Conservation (phyloP, 2,329 filamentous ascomycete genomes). For the Penicillium sp. region DNA sequence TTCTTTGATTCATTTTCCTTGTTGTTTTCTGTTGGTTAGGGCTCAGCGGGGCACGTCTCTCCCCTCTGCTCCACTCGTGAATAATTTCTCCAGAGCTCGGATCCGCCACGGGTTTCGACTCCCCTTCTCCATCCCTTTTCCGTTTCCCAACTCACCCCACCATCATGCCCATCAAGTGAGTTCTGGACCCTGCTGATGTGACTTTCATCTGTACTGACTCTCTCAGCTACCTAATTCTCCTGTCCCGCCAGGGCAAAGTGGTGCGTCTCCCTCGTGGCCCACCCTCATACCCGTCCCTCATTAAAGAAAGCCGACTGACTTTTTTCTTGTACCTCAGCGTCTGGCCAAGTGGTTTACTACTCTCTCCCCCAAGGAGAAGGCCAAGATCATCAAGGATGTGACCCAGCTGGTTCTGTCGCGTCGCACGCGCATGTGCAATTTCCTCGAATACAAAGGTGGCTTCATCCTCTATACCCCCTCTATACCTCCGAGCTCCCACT, state of each 20-base stretch:
- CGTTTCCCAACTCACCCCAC: conserved; percentile 7
- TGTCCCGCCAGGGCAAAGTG: conserved; percentile 98
- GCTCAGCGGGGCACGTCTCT: conserved; percentile 24
- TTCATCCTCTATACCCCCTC: background rate
- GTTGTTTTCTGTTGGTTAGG: conserved; percentile 16
- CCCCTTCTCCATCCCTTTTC: conserved; percentile 20
- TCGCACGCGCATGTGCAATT: conserved; percentile 99
- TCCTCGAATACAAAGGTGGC: conserved; percentile 96
- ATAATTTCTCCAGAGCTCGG: conserved; percentile 29
- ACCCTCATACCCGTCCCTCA: conserved; percentile 33
- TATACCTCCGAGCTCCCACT: background rate
- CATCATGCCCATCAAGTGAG: conserved; percentile 40
- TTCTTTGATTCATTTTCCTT: background rate
- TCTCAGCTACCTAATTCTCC: conserved; percentile 88
- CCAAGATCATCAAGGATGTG: conserved; percentile 99
- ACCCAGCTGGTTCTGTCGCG: conserved; percentile 94
- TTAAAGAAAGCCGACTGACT: conserved; percentile 28
- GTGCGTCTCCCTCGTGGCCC: conserved; percentile 60
- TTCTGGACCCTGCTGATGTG: background rate
- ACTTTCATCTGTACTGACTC: conserved; percentile 13
- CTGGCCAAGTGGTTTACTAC: conserved; percentile 99
- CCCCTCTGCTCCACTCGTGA: conserved; percentile 24
- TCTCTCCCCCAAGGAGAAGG: conserved; percentile 95
- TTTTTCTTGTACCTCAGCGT: conserved; percentile 61
- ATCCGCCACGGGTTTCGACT: conserved; percentile 16